These are phyloP conservation scores for Trichosporon sp. DNA, from an alignment of 1,284 basidiomycete genomes.

Conservation along the genomic window DNA sequence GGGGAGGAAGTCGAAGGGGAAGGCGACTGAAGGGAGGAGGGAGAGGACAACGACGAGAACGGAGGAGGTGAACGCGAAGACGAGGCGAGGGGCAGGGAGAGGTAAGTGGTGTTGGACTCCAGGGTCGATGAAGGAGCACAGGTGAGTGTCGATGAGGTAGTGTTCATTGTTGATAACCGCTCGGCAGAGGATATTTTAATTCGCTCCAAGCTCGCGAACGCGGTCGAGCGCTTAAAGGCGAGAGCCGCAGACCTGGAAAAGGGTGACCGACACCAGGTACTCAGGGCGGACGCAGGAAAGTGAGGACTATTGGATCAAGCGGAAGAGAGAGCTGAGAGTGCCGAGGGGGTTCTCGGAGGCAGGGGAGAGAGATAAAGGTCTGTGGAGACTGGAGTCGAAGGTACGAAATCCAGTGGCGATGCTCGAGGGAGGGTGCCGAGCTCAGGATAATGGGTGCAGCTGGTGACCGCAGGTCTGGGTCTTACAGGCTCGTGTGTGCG, in stretches of 20 bases:
- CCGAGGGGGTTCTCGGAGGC: not conserved
- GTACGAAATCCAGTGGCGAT: constrained; percentile 4
- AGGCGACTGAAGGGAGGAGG: not conserved
- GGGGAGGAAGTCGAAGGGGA: not conserved
- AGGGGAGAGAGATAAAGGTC: not conserved
- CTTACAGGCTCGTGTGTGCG: not conserved
- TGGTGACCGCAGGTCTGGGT: not conserved
- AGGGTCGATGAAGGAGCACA: not conserved
- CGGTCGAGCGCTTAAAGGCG: not conserved
- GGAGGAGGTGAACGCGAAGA: not conserved
- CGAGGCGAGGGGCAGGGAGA: not conserved
- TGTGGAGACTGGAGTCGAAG: not conserved
- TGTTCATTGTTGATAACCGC: not conserved
- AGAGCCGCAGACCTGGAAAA: not conserved
- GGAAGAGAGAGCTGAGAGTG: no score
- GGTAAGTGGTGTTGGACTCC: not conserved
- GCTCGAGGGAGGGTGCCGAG: not conserved
- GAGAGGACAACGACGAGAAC: not conserved
- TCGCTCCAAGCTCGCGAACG: not conserved
- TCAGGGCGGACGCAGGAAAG: not conserved
- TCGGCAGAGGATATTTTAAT: not conserved
- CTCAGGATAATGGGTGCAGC: not conserved
- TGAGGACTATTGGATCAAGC: not conserved
- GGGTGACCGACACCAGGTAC: not conserved
- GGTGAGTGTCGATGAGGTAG: not conserved